Evolutionary conservation across 345 rosid genomes (phyloP).

Genomic region (Barbarea vulgaris): DNA sequence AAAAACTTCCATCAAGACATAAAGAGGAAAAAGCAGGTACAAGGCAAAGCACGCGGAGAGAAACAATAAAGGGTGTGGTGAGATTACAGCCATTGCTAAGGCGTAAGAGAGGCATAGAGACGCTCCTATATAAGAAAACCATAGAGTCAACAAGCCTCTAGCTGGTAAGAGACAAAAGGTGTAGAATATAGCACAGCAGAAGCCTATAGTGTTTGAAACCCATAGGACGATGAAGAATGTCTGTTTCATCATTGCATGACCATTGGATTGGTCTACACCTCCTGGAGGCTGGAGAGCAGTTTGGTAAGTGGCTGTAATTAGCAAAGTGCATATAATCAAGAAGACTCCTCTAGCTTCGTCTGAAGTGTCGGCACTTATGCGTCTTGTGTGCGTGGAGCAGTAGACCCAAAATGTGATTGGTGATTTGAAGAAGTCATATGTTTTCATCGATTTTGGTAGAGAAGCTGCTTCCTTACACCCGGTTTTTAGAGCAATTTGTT

Average conservation of each 20-base stretch:
- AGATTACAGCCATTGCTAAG: constrained; percentile 11
- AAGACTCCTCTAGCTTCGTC: constrained; percentile 21
- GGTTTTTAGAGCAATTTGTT: neutral
- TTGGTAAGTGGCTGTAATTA: constrained; percentile 32
- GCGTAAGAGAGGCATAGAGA: constrained; percentile 15
- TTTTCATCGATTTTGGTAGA: constrained; percentile 1
- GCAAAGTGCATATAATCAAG: constrained; percentile 27
- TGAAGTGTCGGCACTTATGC: constrained; percentile 3
- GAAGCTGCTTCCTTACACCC: constrained; percentile 16
- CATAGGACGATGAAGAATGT: constrained; percentile 22
- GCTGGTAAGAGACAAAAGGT: constrained; percentile 34
- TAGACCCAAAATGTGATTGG: constrained; percentile 21
- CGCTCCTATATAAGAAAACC: neutral
- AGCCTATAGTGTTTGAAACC: constrained; percentile 19
- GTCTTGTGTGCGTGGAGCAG: neutral
- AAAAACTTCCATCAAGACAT: neutral
- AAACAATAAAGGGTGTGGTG: constrained; percentile 2
- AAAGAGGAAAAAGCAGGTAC: neutral
- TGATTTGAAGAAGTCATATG: neutral
- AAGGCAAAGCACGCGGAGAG: neutral
- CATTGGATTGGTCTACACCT: constrained; percentile 20
- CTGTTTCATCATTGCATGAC: constrained; percentile 23
- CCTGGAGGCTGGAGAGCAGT: constrained; percentile 34
- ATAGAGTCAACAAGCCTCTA: neutral
- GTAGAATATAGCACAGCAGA: constrained; percentile 24